Base-by-base conservation (phyloP, 352 stramenopile species). In the Ophiocytium majus region DNA sequence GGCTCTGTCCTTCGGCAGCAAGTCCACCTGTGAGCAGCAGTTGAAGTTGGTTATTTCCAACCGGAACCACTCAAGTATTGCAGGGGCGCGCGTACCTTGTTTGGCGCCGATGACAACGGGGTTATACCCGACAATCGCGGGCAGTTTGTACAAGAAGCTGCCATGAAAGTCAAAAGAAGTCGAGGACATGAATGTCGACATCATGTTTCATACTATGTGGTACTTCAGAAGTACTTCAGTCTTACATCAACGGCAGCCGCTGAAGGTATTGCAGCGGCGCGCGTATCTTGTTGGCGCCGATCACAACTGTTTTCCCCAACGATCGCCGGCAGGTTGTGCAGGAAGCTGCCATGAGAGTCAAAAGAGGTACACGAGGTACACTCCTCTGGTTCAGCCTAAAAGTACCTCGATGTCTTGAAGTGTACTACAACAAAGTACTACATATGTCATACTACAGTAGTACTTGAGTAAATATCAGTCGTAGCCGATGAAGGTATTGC, bases 291-390 rank as follows among this genome's bases (percentile, higher is more conserved):
- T 97, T 97, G 17, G 95, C 93, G 32, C 94, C 93, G 5, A 97
- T 90, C 86, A 97, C 91, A 34, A 97, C 92, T 0, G 80, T 97
- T 96, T 50, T 95, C 94, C 79, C 94, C 94, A 86, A 96, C 94
- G 50, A 96, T 96, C 90, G 34, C 92, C 90, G 76, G 92, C 90
- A 91, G 80, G 82, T 96, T 95, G 34, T 92, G 92, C 80, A 97
- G 87, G 85, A 97, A 79, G 88, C 92, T 95, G 32, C 93, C 94
- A 0, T 92, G 91, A 82, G 97, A 96, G 88, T 97, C 94, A 17
- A 97, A n/a, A 93, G 64, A 97, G 95, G 87, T 97, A 94, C 43
- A 97, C 92, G 9, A 97, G 86, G 86, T 96, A 94, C 78, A 97
- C 91, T n/a, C n/a, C n/a, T n/a, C n/a, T n/a, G n/a, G n/a, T n/a